phyloP scores from a whole-genome alignment of 768 basidiomycete species.

The Tremella yokohamensis region DNA sequence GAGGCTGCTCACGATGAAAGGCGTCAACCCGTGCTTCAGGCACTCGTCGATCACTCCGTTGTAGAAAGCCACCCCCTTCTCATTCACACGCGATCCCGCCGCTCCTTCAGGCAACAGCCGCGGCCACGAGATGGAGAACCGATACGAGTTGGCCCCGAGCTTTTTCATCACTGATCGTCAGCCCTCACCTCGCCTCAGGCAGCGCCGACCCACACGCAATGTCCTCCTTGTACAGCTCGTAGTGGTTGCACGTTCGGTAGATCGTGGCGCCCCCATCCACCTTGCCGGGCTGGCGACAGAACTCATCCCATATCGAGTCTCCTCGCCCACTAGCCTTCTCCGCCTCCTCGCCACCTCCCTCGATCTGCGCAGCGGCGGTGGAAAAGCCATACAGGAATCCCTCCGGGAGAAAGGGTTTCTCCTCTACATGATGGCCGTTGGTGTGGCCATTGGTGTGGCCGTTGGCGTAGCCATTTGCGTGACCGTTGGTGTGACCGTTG shows the following conservation, averaged over 20 bases:
- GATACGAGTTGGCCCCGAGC: constrained; percentile 69
- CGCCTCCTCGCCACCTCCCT: constrained; percentile 59
- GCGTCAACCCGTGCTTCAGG: constrained; percentile 61
- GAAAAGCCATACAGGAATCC: constrained; percentile 44
- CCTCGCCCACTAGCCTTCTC: constrained; percentile 30
- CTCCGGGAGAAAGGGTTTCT: not conserved
- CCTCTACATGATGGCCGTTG: too few species aligned
- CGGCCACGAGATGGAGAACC: constrained; percentile 74
- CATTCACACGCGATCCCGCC: constrained; percentile 68
- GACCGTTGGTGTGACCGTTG: too few species aligned
- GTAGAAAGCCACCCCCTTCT: constrained; percentile 67
- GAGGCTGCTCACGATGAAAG: constrained; percentile 42
- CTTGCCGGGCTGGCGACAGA: constrained; percentile 64
- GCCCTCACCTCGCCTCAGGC: too few species aligned
- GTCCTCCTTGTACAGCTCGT: constrained; percentile 59
- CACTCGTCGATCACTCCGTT: constrained; percentile 67
- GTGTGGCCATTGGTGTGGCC: too few species aligned
- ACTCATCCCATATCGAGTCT: constrained; percentile 65
- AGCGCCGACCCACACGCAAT: constrained; percentile 25
- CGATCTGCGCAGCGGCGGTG: constrained; percentile 69
- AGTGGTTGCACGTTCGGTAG: constrained; percentile 69
- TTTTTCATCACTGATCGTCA: constrained; percentile 54
- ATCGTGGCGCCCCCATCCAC: constrained; percentile 66
- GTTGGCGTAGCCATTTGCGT: too few species aligned
- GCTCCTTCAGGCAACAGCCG: constrained; percentile 68